These are phyloP conservation scores for Biscogniauxia sp. DNA, from an alignment of 2,329 filamentous ascomycete species.

Conservation along the genomic window DNA sequence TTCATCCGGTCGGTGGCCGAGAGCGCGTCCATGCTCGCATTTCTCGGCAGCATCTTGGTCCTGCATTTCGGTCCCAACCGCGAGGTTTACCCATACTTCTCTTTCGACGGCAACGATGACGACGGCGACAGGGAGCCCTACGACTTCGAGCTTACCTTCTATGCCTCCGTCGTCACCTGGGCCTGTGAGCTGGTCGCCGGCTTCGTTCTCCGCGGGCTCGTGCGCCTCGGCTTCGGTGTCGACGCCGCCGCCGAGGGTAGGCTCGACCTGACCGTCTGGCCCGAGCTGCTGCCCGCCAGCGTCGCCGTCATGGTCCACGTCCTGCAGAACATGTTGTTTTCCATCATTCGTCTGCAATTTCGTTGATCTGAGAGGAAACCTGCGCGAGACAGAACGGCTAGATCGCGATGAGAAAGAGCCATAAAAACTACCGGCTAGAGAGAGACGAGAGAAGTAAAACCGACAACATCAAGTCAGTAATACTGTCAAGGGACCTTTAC, in stretches of 20 bases:
- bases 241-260: conserved; percentile 64
- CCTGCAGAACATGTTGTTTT: conserved; percentile 70
- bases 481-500: not conserved
- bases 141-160: conserved; percentile 62
- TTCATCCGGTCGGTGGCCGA: conserved; percentile 67
- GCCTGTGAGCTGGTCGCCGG: conserved; percentile 63
- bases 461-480: too few species aligned
- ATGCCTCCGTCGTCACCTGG: conserved; percentile 63
- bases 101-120: conserved; percentile 52
- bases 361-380: conserved; percentile 21
- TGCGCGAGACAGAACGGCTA: not conserved
- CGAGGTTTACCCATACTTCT: conserved; percentile 68
- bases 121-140: conserved; percentile 44
- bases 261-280: conserved; percentile 63
- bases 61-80: conserved; percentile 67
- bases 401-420: too few species aligned
- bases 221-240: conserved; percentile 57
- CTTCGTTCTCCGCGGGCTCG: conserved; percentile 56
- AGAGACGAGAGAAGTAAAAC: too few species aligned
- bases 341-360: conserved; percentile 64
- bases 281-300: conserved; percentile 64
- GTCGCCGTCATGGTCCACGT: conserved; percentile 67
- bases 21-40: conserved; percentile 67
- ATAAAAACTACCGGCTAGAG: too few species aligned
- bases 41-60: conserved; percentile 63